These are phyloP conservation scores for Cucumis cinereus DNA, from an alignment of 306 rosid species.

Conservation along the genomic window DNA sequence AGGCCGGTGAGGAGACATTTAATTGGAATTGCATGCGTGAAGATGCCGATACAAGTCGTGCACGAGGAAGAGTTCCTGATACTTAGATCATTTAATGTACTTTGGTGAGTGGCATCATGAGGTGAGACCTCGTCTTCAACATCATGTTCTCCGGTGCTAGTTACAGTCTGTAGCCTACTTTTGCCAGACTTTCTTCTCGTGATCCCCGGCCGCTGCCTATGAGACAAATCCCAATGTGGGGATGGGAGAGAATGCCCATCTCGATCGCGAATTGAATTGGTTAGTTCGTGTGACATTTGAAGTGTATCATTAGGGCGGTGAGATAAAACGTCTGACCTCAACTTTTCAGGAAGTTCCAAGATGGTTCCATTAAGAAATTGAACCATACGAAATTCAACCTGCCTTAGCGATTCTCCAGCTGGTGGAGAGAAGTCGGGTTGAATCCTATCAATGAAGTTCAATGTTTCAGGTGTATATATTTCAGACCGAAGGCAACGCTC, in stretches of 20 bases:
- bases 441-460: conserved; percentile 50
- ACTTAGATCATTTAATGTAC: conserved; percentile 11
- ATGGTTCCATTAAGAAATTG: conserved; percentile 59
- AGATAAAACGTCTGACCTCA: conserved; percentile 40
- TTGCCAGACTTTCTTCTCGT: conserved; percentile 79
- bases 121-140: conserved; percentile 64
- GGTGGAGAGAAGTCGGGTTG: conserved; percentile 95
- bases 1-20: conserved; percentile 85
- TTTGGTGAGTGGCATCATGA: conserved; percentile 42
- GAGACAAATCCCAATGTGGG: conserved; percentile 53
- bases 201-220: conserved; percentile 58
- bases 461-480: conserved; percentile 62
- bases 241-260: conserved; percentile 44
- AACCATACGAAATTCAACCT: conserved; percentile 84
- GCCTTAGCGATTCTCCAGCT: conserved; percentile 89
- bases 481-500: conserved; percentile 90
- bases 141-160: conserved; percentile 64
- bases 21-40: conserved; percentile 81
- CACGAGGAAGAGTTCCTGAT: conserved; percentile 24
- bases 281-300: conserved; percentile 43
- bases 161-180: conserved; percentile 83
- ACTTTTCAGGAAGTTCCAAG: conserved; percentile 63
- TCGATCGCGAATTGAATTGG: conserved; percentile 56
- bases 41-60: conserved; percentile 58
- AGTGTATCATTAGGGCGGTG: conserved; percentile 54